Percentiles rank a stretch among this genome's conserved stretches.
Evolutionary conservation across 1,284 basidiomycete species (phyloP).

Genomic region (Puccinia hordei): DNA sequence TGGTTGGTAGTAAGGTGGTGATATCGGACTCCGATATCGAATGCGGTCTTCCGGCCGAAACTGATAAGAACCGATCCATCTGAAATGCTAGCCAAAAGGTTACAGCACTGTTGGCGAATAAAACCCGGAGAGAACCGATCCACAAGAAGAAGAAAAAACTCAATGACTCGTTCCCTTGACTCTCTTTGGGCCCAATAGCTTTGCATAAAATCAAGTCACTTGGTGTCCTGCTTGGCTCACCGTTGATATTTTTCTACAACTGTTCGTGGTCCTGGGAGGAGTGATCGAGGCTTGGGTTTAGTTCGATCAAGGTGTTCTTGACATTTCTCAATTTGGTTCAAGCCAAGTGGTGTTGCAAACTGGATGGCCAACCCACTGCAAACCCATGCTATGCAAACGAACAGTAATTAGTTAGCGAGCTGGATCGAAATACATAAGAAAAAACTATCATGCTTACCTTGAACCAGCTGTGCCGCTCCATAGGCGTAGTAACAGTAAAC

Average conservation of each 20-base stretch:
- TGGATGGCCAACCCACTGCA: constrained; percentile 28
- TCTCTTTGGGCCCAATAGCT: background rate
- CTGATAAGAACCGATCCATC: constrained; percentile 41
- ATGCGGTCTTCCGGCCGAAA: constrained; percentile 38
- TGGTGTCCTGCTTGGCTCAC: background rate
- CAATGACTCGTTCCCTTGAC: background rate
- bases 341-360: constrained; percentile 32
- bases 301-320: constrained; percentile 16
- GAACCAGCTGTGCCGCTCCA: constrained; percentile 7
- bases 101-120: constrained; percentile 8
- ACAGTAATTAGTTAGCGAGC: background rate
- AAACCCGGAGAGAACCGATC: no score
- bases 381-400: constrained; percentile 31
- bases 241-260: constrained; percentile 33
- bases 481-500: constrained; percentile 26
- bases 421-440: background rate
- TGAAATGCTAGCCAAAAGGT: constrained; percentile 46
- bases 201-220: background rate
- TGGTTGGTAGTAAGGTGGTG: constrained; percentile 34
- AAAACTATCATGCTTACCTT: background rate
- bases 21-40: constrained; percentile 43
- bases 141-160: background rate
- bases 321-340: constrained; percentile 34
- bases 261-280: constrained; percentile 15
- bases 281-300: constrained; percentile 24